Evolutionary conservation across 208 protist genomes (phyloP).

Genomic region (Trypanosoma avium): DNA sequence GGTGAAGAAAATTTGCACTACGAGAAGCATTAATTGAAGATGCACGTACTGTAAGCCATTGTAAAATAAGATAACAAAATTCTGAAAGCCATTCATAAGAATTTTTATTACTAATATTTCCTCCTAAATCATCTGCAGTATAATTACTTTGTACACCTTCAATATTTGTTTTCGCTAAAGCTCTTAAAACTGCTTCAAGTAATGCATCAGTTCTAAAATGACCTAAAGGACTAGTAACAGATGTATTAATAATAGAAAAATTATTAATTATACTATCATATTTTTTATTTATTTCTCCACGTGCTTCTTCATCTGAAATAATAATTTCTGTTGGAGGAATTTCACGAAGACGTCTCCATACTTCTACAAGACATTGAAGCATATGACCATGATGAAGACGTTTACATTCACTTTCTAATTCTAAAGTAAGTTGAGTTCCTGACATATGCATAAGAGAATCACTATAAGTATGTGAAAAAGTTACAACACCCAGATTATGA

Average conservation of each 20-base stretch:
- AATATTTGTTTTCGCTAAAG: slow-evolving; percentile 32
- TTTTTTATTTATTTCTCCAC: neutral
- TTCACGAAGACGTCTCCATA: slow-evolving; percentile 29
- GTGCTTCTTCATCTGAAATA: slow-evolving; percentile 21
- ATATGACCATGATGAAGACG: slow-evolving; percentile 41
- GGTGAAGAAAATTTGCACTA: slow-evolving; percentile 52
- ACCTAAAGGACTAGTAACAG: neutral
- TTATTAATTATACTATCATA: neutral
- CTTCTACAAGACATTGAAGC: slow-evolving; percentile 52
- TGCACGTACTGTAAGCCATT: slow-evolving; percentile 41
- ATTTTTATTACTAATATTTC: neutral
- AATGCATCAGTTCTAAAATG: slow-evolving; percentile 34
- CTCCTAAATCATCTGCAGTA: neutral
- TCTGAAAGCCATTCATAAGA: slow-evolving; percentile 16
- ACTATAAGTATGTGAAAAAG: slow-evolving; percentile 40
- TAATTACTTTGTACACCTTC: slow-evolving; percentile 21
- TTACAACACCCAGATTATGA: slow-evolving; percentile 13
- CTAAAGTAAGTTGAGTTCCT: slow-evolving; percentile 27
- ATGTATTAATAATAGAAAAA: neutral
- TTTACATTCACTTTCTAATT: slow-evolving; percentile 32
- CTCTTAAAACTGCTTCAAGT: slow-evolving; percentile 25
- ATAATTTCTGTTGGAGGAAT: slow-evolving; percentile 1
- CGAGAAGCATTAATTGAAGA: slow-evolving; percentile 26
- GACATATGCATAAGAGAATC: slow-evolving; percentile 23
- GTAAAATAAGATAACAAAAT: slow-evolving; percentile 31